Evolutionary conservation across 202 grass and related monocot species (phyloP), one percentile per base, ranked within the genome.

Genomic region (Saccharum hybrid): DNA sequence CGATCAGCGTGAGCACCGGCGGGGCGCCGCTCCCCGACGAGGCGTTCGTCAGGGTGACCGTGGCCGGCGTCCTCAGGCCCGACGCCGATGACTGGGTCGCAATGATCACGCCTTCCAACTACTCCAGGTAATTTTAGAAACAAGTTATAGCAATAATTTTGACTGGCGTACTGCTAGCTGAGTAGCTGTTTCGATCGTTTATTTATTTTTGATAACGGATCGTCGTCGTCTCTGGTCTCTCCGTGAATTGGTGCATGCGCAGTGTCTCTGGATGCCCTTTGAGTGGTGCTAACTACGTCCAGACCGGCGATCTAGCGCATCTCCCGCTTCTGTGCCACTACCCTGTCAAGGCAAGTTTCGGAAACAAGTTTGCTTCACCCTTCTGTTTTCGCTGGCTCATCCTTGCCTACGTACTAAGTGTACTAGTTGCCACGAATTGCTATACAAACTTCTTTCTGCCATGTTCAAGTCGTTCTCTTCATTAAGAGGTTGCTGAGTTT

Each of bases 261-360:
- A 97, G 94, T 69, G 88, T 92, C 16, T 66, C 62, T 19, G 86
- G 72, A 2, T 97, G 94, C 63, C 88, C 75, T 48, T 78, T 92
- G 10, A 85, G 14, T 54, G 86, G 74, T 4, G 18, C 39, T 1
- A 82, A 86, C 71, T 97, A 97, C 40, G 39, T 71, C 49, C 39
- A 94, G 72, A 97, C 94, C 1, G 94, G 94, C 39, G 94, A 97
- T 79, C 64, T 94, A 6, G 80, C 82, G 71, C 82, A 45, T 0
- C 86, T 92, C 71, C 91, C 90, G 86, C 94, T 97, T 10, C 86
- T 97, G 16, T 97, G 92, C 86, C 91, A 97, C 83, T 94, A 97
- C 63, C 94, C 94, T 49, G 94, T 97, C 60, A 97, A 97, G 94
- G 94, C 92, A 37, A 68, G 67, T 67, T 49, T 80, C 63, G 13